Conservation (phyloP, 2,329 filamentous ascomycete species). For the Trichoderma sp. region DNA sequence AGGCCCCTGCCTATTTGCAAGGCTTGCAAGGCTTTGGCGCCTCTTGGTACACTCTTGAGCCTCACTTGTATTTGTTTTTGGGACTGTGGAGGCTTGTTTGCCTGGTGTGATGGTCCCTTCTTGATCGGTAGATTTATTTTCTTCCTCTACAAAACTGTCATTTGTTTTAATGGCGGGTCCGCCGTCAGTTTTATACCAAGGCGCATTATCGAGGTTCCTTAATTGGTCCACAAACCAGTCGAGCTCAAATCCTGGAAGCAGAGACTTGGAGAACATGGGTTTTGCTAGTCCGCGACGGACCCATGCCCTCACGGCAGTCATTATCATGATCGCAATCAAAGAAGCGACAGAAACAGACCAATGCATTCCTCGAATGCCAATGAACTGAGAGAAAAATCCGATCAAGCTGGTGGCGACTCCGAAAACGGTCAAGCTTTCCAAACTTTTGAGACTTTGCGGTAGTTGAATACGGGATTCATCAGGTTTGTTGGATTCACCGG, state of each 20-base stretch:
- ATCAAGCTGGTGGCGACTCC: conserved; percentile 22
- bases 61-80: not conserved
- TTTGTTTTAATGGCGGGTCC: not conserved
- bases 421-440: not conserved
- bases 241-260: not conserved
- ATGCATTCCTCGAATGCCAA: conserved; percentile 21
- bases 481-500: no score
- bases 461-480: no score
- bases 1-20: not conserved
- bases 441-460: not conserved
- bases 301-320: not conserved
- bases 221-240: conserved; percentile 2
- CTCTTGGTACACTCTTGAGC: not conserved
- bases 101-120: not conserved
- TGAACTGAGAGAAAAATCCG: conserved; percentile 31
- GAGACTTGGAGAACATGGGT: not conserved
- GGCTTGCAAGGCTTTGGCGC: not conserved
- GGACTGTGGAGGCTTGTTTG: not conserved
- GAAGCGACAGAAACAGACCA: not conserved
- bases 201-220: not conserved
- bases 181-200: not conserved
- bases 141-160: not conserved
- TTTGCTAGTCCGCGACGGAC: not conserved
- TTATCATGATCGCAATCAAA: not conserved
- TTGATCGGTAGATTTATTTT: not conserved